phyloP scores from a whole-genome alignment of 225 moss, liverwort and hornwort genomes.

The Ulota crispa region DNA sequence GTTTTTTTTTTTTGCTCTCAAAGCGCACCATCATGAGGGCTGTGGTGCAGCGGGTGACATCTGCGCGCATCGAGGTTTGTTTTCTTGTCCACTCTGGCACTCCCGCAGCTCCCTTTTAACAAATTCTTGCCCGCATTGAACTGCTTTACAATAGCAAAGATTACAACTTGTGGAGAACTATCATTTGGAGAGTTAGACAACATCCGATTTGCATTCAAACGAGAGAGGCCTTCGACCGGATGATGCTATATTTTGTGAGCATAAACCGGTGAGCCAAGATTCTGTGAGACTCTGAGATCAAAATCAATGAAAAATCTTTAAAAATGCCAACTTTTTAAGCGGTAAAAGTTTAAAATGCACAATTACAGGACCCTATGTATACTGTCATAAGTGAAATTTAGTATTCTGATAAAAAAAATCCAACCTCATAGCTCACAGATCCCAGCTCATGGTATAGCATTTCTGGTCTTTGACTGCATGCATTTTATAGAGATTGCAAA shows the following conservation, averaged over 20 bases:
- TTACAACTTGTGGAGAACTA: background rate
- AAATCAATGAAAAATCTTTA: too few species aligned
- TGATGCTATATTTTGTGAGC: too few species aligned
- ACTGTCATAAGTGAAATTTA: too few species aligned
- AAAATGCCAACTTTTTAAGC: too few species aligned
- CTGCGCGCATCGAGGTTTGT: slow-evolving; percentile 69
- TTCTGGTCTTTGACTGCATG: background rate
- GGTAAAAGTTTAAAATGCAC: too few species aligned
- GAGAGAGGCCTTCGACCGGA: background rate
- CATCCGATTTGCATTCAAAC: background rate
- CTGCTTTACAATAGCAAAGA: background rate
- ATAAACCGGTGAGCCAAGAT: too few species aligned
- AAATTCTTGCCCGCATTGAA: background rate
- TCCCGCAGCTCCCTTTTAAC: background rate
- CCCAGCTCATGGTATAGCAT: too few species aligned
- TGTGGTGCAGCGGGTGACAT: slow-evolving; percentile 80
- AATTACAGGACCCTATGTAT: too few species aligned
- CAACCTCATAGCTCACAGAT: too few species aligned
- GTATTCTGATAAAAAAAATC: too few species aligned
- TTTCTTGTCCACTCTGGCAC: slow-evolving; percentile 1
- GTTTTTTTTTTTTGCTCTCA: background rate
- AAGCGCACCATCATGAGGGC: slow-evolving; percentile 68
- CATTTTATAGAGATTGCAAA: background rate
- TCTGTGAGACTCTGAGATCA: too few species aligned
- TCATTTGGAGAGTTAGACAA: background rate